Percentiles rank a stretch among this genome's conserved stretches.
phyloP scores from a whole-genome alignment of 2,329 filamentous ascomycete genomes.

The Ophiobolus disseminans region DNA sequence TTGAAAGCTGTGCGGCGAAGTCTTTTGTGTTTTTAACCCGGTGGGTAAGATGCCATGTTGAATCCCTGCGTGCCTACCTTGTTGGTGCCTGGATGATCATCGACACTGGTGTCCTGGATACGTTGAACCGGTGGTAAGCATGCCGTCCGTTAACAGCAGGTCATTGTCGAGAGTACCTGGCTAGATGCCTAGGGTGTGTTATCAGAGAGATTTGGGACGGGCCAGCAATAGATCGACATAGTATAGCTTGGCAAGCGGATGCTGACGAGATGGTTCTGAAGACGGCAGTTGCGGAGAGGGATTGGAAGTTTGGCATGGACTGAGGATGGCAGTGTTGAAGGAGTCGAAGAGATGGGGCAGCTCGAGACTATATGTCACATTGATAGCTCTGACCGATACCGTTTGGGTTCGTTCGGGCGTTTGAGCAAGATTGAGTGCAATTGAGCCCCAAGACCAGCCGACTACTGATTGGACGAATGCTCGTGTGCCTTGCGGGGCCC shows the following conservation, averaged over 20 bases:
- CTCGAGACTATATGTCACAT: background rate
- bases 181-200: no score
- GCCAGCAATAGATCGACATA: constrained; percentile 7
- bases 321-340: background rate
- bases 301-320: background rate
- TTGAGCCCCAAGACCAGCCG: constrained; percentile 2
- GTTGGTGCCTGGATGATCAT: background rate
- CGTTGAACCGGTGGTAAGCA: constrained; percentile 2
- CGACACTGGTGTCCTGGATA: background rate
- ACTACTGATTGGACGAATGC: constrained; percentile 7
- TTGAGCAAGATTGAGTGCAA: constrained; percentile 32
- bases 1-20: background rate
- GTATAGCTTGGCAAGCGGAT: constrained; percentile 11
- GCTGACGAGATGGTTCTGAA: background rate
- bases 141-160: background rate
- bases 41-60: background rate
- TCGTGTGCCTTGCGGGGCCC: background rate
- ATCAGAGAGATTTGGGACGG: no score
- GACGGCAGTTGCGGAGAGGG: background rate
- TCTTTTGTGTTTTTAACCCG: background rate
- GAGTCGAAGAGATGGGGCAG: background rate
- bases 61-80: no score
- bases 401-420: background rate
- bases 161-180: background rate
- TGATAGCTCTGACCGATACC: background rate